Percentiles rank a stretch among this genome's conserved stretches.
These are phyloP conservation scores for Maudiozyma turicensis DNA, from an alignment of 805 yeast genomes.

Conservation along the genomic window DNA sequence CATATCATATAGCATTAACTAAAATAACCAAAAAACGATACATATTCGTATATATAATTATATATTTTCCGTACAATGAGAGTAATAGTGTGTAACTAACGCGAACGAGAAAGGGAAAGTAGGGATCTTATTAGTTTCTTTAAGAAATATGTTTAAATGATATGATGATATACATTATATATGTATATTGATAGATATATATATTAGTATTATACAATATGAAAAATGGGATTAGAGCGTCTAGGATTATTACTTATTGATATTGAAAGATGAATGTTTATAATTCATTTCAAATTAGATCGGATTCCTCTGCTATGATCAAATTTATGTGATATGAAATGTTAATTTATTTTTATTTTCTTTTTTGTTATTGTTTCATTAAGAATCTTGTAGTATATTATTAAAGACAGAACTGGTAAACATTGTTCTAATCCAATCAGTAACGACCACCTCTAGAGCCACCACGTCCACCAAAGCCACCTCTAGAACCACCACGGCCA, in stretches of 20 bases:
- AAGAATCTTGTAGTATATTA: neutral
- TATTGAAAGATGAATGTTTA: no score
- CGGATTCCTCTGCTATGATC: no score
- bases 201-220: slow-evolving; percentile 1
- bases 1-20: neutral
- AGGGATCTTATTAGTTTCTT: neutral
- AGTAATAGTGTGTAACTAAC: no score
- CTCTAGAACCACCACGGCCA: slow-evolving; percentile 29
- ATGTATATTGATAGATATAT: neutral
- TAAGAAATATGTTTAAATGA: neutral
- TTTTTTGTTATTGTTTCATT: neutral
- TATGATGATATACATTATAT: neutral
- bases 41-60: no score
- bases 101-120: no score
- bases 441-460: slow-evolving; percentile 29
- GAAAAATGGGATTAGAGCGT: neutral
- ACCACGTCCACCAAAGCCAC: slow-evolving; percentile 34
- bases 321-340: no score
- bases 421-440: neutral
- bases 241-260: neutral
- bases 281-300: no score
- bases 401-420: neutral
- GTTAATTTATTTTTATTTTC: neutral
- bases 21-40: slow-evolving; percentile 1
- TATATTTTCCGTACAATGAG: no score